Percentiles rank a stretch among this genome's conserved stretches.
Evolutionary conservation across 2,329 filamentous ascomycete genomes (phyloP).

Genomic region (Penicillium italicum): DNA sequence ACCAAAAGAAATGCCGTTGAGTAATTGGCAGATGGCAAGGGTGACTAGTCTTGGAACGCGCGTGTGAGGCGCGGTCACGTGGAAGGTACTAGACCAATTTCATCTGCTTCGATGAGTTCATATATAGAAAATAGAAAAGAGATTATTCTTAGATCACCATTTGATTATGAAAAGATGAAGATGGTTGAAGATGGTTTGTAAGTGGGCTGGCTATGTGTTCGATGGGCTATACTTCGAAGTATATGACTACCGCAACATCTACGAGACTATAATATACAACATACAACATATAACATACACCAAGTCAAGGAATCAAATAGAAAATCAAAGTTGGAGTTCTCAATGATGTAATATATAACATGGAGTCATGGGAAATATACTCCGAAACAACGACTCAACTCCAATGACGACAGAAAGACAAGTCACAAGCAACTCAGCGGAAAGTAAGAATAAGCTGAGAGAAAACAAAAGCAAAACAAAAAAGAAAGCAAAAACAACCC

Average conservation of each 20-base stretch:
- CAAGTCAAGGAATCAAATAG: not conserved
- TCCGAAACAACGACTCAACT: not conserved
- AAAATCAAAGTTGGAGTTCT: not conserved
- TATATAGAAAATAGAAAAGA: not conserved
- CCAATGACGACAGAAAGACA: not conserved
- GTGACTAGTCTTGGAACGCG: slow-evolving; percentile 22
- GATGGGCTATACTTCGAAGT: not conserved
- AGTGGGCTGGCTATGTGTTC: not conserved
- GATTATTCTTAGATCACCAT: not conserved
- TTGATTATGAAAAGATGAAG: not conserved
- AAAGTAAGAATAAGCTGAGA: not conserved
- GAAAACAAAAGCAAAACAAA: not conserved
- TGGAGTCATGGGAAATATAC: not conserved
- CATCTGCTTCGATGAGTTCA: not conserved
- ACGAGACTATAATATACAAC: not conserved
- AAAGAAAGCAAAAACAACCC: not conserved
- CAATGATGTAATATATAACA: not conserved
- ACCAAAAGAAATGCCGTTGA: not conserved
- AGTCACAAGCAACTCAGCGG: not conserved
- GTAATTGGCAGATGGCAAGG: slow-evolving; percentile 1
- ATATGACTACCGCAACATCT: not conserved
- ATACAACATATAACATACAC: not conserved
- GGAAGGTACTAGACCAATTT: slow-evolving; percentile 6
- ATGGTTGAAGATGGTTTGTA: not conserved
- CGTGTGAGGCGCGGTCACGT: slow-evolving; percentile 37